These are phyloP conservation scores for Eucalyptus pauciflora DNA, from an alignment of 345 rosid species.

Conservation along the genomic window DNA sequence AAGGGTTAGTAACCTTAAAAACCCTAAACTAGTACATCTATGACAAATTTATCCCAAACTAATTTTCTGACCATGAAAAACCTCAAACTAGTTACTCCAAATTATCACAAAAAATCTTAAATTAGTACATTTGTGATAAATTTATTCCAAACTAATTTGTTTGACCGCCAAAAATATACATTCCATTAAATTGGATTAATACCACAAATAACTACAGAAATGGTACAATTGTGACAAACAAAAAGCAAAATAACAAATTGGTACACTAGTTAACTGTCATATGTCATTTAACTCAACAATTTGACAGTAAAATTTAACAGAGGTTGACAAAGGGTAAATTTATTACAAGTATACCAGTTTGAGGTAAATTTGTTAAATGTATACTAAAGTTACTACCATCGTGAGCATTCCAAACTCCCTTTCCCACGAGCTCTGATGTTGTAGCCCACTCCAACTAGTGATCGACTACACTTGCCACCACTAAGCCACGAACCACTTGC, in stretches of 20 bases:
- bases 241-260: accelerated
- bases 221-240: not conserved
- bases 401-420: not conserved
- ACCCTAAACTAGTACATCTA: accelerated
- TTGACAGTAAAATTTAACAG: too few species aligned
- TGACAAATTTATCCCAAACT: too few species aligned
- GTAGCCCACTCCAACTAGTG: not conserved
- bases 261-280: too few species aligned
- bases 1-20: not conserved
- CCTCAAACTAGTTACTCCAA: accelerated
- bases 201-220: too few species aligned
- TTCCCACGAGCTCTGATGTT: not conserved
- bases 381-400: accelerated
- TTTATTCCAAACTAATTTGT: too few species aligned
- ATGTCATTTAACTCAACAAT: not conserved
- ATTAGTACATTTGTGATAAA: accelerated
- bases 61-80: too few species aligned
- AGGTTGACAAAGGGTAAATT: too few species aligned
- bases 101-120: accelerated
- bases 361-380: accelerated
- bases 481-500: not conserved
- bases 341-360: too few species aligned
- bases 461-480: not conserved
- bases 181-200: not conserved
- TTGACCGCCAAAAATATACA: too few species aligned